Conservation (phyloP, 352 stramenopile species). For the Sclerospora graminicola region DNA sequence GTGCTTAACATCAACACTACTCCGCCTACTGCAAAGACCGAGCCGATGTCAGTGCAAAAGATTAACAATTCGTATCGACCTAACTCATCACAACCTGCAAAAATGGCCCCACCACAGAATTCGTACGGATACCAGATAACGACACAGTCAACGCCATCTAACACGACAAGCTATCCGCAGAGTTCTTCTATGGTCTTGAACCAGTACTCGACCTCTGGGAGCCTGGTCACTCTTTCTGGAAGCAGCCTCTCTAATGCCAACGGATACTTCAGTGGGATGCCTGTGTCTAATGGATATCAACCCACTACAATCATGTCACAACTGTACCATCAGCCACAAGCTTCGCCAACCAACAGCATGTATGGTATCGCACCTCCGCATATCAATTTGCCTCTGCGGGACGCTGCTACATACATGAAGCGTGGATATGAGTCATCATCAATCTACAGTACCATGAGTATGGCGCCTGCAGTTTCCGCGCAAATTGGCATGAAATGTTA, state of each 20-base stretch:
- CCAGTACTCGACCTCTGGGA: constrained; percentile 13
- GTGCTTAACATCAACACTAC: constrained; percentile 37
- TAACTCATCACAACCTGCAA: constrained; percentile 4
- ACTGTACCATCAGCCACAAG: constrained; percentile 29
- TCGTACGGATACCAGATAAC: constrained; percentile 25
- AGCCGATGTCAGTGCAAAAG: constrained; percentile 13
- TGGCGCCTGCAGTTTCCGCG: constrained; percentile 13
- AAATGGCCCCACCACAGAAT: constrained; percentile 10
- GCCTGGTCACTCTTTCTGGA: constrained; percentile 7
- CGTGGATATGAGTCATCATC: constrained; percentile 26
- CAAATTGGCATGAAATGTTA: constrained; percentile 22
- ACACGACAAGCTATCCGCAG: constrained; percentile 14
- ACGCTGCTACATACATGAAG: constrained; percentile 47
- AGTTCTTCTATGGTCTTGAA: constrained; percentile 25
- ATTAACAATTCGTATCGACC: constrained; percentile 10
- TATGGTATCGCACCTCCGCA: constrained; percentile 21
- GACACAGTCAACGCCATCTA: constrained; percentile 11
- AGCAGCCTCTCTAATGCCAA: constrained; percentile 10
- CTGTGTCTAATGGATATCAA: constrained; percentile 13
- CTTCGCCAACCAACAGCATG: constrained; percentile 25
- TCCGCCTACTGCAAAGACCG: constrained; percentile 7
- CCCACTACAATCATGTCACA: constrained; percentile 16
- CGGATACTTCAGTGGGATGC: constrained; percentile 16
- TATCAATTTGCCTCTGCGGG: constrained; percentile 52
- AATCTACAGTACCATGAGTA: constrained; percentile 19